Evolutionary conservation across 257 asterid genomes (phyloP).

Genomic region (Nicotiana knightiana): DNA sequence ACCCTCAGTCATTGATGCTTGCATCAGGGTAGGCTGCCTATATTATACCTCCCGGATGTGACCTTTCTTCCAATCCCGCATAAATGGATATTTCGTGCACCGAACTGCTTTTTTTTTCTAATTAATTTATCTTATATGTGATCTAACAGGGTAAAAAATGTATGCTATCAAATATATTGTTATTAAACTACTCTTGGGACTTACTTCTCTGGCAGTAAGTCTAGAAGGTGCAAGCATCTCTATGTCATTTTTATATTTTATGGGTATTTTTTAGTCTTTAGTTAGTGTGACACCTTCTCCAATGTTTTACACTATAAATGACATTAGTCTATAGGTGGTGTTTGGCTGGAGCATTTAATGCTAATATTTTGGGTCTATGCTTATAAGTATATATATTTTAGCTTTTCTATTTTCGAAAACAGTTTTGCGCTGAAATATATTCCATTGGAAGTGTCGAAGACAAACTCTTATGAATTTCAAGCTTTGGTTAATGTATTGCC

Average conservation of each 20-base stretch:
- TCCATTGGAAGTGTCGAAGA: constrained; percentile 7
- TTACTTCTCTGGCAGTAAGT: constrained; percentile 25
- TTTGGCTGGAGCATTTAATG: constrained; percentile 40
- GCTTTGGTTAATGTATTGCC: constrained; percentile 2
- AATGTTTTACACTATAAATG: constrained; percentile 30
- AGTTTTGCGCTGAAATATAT: background rate
- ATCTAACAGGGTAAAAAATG: too few species aligned
- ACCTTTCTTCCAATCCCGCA: accelerated
- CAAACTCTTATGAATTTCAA: background rate
- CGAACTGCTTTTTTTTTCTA: too few species aligned
- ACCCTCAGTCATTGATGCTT: too few species aligned
- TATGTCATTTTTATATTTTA: constrained; percentile 5
- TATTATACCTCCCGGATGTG: too few species aligned
- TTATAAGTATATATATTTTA: background rate
- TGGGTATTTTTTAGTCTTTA: background rate
- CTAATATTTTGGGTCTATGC: background rate
- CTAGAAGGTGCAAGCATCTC: too few species aligned
- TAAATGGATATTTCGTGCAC: too few species aligned
- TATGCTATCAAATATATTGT: too few species aligned
- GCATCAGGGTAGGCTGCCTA: accelerated
- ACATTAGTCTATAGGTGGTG: constrained; percentile 35
- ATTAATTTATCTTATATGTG: too few species aligned
- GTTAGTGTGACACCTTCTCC: constrained; percentile 30
- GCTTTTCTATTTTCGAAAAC: constrained; percentile 6
- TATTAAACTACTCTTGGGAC: constrained; percentile 11